Evolutionary conservation across 2,329 filamentous ascomycete species (phyloP).

Genomic region (Arthrobotrys sinensis): DNA sequence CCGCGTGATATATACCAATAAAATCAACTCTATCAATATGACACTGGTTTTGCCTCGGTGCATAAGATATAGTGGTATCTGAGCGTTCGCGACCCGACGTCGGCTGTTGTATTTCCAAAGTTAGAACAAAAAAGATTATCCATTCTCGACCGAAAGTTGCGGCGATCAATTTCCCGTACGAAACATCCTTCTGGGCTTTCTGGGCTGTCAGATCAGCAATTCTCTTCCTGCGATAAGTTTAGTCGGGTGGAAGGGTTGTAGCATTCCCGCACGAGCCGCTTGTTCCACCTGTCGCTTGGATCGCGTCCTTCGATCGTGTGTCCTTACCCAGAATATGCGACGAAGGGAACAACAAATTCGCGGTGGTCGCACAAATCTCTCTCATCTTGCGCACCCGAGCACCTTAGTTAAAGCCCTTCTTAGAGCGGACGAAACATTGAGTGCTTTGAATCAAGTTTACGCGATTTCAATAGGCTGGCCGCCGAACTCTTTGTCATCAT

Average conservation of each 20-base stretch:
- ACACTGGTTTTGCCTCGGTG: slow-evolving; percentile 16
- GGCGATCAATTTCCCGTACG: slow-evolving; percentile 41
- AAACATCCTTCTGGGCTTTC: slow-evolving; percentile 11
- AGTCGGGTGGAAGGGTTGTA: slow-evolving; percentile 18
- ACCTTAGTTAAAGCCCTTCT: slow-evolving; percentile 21
- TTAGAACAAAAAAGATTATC: slow-evolving; percentile 7
- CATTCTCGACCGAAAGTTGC: slow-evolving; percentile 8
- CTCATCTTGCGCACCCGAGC: neutral
- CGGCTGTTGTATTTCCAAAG: slow-evolving; percentile 9
- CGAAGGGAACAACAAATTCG: slow-evolving; percentile 4
- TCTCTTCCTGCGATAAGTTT: slow-evolving; percentile 26
- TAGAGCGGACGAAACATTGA: slow-evolving; percentile 36
- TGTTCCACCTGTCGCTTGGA: slow-evolving; percentile 45
- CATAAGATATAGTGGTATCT: neutral
- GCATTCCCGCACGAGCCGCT: slow-evolving; percentile 51
- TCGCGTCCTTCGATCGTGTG: slow-evolving; percentile 39
- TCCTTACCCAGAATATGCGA: neutral
- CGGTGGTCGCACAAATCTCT: slow-evolving; percentile 12
- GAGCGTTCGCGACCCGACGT: slow-evolving; percentile 3
- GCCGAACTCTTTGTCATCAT: slow-evolving; percentile 17
- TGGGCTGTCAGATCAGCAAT: slow-evolving; percentile 51
- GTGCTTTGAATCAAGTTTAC: slow-evolving; percentile 32
- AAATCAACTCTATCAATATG: slow-evolving; percentile 9
- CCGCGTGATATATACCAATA: slow-evolving; percentile 23
- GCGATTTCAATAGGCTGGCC: slow-evolving; percentile 19